Percentiles rank a stretch among this genome's conserved stretches.
These are phyloP conservation scores for Kalaharituber pfeilii DNA, from an alignment of 2,329 filamentous ascomycete species.

Conservation along the genomic window DNA sequence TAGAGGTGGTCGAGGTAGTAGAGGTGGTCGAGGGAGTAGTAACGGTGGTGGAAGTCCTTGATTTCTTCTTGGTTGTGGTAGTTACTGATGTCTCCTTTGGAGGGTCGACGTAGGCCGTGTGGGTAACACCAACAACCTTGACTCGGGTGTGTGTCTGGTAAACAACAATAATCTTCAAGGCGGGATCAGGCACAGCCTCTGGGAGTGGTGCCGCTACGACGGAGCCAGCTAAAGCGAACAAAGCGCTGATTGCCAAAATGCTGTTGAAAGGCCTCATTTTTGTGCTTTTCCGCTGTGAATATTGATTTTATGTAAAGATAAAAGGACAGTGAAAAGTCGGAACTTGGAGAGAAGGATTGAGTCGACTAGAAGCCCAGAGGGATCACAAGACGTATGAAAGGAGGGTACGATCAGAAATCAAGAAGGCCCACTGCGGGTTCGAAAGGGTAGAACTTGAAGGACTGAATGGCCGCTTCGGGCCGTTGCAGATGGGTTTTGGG, in stretches of 20 bases:
- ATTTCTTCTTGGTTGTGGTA: constrained; percentile 2
- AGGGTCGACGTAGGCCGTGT: constrained; percentile 8
- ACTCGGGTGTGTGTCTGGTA: constrained; percentile 2
- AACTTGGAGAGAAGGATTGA: too few relatives aligned
- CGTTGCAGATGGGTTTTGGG: background rate
- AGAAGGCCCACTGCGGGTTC: too few relatives aligned
- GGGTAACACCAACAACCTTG: constrained; percentile 6
- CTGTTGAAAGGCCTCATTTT: constrained; percentile 4
- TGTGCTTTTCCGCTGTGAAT: too few relatives aligned
- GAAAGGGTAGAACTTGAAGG: background rate
- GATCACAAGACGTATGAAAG: too few relatives aligned
- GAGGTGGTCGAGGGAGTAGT: background rate
- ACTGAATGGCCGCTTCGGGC: background rate
- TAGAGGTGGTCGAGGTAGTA: constrained; percentile 3
- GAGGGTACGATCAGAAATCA: too few relatives aligned
- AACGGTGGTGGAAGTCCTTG: constrained; percentile 4
- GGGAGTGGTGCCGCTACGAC: constrained; percentile 26
- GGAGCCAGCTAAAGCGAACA: constrained; percentile 8
- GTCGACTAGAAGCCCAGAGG: too few relatives aligned
- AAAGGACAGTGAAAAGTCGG: background rate
- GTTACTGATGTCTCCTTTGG: constrained; percentile 1
- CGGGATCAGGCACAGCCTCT: constrained; percentile 26
- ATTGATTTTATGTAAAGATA: background rate
- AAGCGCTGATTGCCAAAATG: constrained; percentile 8
- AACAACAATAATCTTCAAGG: constrained; percentile 4